Evolutionary conservation across 768 basidiomycete genomes (phyloP), one percentile per base, ranked within the genome.

Genomic region (Mycena belliarum): DNA sequence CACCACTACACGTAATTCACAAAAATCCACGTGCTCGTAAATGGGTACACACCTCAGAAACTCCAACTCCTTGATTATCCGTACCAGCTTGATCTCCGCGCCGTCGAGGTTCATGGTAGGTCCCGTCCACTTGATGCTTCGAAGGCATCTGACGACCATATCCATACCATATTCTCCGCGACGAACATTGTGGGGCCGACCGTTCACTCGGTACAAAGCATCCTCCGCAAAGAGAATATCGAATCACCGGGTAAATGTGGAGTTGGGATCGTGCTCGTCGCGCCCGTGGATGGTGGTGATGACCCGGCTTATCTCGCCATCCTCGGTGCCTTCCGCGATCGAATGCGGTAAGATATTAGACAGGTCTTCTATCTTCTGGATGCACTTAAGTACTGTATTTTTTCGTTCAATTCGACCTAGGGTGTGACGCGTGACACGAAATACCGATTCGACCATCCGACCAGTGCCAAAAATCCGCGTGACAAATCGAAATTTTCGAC

Each of bases 211-310:
- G 26, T 49, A 57, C 28, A 49, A 32, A 4, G 40, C 21, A 9
- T 51, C 49, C 21, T 57, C 49, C 20, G 28, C 41, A 20, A 57
- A 57, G 3, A 57, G 49, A 23, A 57, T 57, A 46, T 57, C 56
- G 18, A 57, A 51, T 2, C 56, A 49, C 15, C 49, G 49, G 28
- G 20, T 52, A 20, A 57, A 57, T 3, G 56, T 57, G 4, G 56
- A 57, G 2, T n/a, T 35, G 37, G 25, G 26, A 41, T 14, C 10
- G 21, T 21, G 43, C 15, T 25, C 33, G 15, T 57, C 56, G 3
- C 24, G 42, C 20, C 56, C 56, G 0, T 38, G 49, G 5, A 52
- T 18, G 18, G 35, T 47, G 16, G 56, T 57, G 4, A 56, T 32
- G 24, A 56, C 55, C 7, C 32, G 46, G 12, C 50, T 16, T 14